Conservation (phyloP, 305 asterid species). For the Rubia peregrina region DNA sequence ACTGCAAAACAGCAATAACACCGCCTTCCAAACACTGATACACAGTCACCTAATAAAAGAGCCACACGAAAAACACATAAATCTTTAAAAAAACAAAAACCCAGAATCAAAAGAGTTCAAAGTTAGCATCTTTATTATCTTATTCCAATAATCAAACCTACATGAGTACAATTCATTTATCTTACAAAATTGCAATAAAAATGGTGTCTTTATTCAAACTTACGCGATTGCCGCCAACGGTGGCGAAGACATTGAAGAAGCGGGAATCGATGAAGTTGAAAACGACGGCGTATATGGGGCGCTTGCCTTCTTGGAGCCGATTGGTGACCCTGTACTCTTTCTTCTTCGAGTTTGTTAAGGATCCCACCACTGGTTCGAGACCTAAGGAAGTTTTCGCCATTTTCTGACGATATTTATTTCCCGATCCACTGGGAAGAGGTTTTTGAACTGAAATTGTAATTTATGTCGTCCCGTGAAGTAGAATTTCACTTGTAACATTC, state of each 20-base stretch:
- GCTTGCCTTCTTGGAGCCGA: slow-evolving; percentile 88
- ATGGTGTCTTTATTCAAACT: slow-evolving; percentile 1
- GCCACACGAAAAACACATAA: background rate
- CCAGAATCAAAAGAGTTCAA: background rate
- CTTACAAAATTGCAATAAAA: background rate
- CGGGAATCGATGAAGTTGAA: slow-evolving; percentile 86
- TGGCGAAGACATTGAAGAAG: slow-evolving; percentile 85
- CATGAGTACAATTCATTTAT: background rate
- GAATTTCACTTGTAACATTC: no score
- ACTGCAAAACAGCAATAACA: slow-evolving; percentile 87
- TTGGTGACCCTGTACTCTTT: slow-evolving; percentile 82
- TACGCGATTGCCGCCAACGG: slow-evolving; percentile 92
- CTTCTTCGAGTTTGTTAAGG: slow-evolving; percentile 62
- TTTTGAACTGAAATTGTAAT: no score
- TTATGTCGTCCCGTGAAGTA: no score
- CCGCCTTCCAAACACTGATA: slow-evolving; percentile 86
- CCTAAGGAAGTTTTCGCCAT: slow-evolving; percentile 66
- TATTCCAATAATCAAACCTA: background rate
- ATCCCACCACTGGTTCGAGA: slow-evolving; percentile 78
- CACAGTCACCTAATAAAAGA: slow-evolving; percentile 64
- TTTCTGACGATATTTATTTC: background rate
- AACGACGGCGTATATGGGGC: slow-evolving; percentile 83
- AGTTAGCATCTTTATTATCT: slow-evolving; percentile 2
- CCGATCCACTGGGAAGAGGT: background rate
- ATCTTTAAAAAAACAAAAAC: background rate